Evolutionary conservation across 805 yeast species (phyloP), one percentile per base, ranked within the genome.

Genomic region (Metschnikowia baotianmanensis): DNA sequence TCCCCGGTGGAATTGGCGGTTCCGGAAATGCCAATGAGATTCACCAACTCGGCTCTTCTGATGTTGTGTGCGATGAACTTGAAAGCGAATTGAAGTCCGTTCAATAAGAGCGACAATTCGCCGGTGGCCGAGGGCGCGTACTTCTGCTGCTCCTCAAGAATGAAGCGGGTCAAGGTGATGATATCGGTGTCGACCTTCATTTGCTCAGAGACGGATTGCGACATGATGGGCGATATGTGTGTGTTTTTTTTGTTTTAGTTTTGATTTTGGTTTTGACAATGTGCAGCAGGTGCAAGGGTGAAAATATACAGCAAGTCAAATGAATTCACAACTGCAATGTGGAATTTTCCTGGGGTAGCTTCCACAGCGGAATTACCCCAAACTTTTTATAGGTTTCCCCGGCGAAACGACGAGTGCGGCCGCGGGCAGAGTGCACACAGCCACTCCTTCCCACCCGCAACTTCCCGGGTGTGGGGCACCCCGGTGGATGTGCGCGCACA

Each of bases 51-150:
- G 15, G 98, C 90, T 52, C 95, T 79, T 61, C 98, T 80, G 58
- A 91, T 91, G 55, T 93, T 90, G 68, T 90, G 93, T 18, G 97
- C 96, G 62, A 91, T 93, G 69, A 87, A 87, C 67, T 91, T 91
- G 75, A 91, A 93, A 3, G 98, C 96, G 61, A 89, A 91, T 61
- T 89, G 97, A 48, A 91, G 74, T 3, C 96, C 78, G 69, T 89
- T 91, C 56, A 91, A 76, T 50, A 91, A 72, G 45, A 90, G 72
- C 1, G 97, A 85, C 61, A 91, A 79, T 63, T 91, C 98, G 38
- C 98, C 98, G 6, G 95, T 83, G 15, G 97, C 96, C 22, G 72
- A 66, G 17, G 83, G 78, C 11, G 85, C 84, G 34, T 71, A 69
- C 48, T 72, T 71, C 48, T 77, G 78, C 65, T 91, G 98, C 56